A percentile compares a stretch with the other conserved stretches of the same genome.
Conservation (phyloP, 164 flowering plant genomes). For the Stephania cephalantha region DNA sequence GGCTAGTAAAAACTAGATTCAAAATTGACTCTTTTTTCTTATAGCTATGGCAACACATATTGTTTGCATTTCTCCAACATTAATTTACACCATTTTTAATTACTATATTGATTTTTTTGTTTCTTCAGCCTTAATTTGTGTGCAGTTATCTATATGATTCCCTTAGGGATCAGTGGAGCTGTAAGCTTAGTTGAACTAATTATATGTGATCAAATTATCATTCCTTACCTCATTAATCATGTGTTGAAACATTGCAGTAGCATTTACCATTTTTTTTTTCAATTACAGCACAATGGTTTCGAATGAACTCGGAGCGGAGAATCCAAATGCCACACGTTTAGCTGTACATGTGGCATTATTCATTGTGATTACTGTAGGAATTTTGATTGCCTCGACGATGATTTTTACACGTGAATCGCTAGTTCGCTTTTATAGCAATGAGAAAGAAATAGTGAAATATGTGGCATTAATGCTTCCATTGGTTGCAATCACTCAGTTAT, state of each 20-base stretch:
- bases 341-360: slow-evolving; percentile 45
- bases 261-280: background rate
- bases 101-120: background rate
- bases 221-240: no score
- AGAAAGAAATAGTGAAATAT: slow-evolving; percentile 48
- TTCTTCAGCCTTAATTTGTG: slow-evolving; percentile 53
- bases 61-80: no score
- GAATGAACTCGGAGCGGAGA: slow-evolving; percentile 76
- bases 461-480: slow-evolving; percentile 62
- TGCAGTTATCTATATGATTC: slow-evolving; percentile 55
- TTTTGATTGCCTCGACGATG: slow-evolving; percentile 35
- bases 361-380: slow-evolving; percentile 39
- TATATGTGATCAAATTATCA: no score
- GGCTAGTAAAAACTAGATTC: no score
- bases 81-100: no score
- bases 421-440: slow-evolving; percentile 70
- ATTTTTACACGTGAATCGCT: slow-evolving; percentile 44
- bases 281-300: slow-evolving; percentile 64
- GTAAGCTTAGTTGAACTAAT: slow-evolving; percentile 46
- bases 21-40: no score
- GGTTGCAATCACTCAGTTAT: slow-evolving; percentile 49
- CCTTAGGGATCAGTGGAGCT: slow-evolving; percentile 63
- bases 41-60: no score
- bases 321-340: slow-evolving; percentile 48
- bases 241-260: no score